Base-by-base conservation (phyloP, 2,329 filamentous ascomycete genomes). In the Alternaria panax region DNA sequence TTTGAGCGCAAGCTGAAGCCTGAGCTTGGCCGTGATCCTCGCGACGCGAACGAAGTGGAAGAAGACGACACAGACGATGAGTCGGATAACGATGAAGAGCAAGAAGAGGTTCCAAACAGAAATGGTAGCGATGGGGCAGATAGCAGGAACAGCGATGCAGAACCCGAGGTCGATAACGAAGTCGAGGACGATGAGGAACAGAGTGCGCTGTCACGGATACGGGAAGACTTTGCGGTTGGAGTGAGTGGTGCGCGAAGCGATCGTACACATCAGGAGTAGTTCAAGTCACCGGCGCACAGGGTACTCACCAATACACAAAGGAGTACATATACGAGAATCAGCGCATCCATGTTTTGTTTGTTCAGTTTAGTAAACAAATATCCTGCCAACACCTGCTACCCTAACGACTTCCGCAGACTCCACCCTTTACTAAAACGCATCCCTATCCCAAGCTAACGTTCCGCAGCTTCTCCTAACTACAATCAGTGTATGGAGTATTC, bases 1-100 rank as follows among this genome's bases (percentile, higher is more conserved):
- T 98, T 97, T 75, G 91, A 96, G 79, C 90, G 95, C 81, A 91
- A 87, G 75, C 85, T 87, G 63, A 84, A 82, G 27, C 83, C 83
- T 0, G 81, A 82, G 34, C 73, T 81, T 12, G 74, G 81, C 14
- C 72, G 51, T 48, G 67, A 59, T 51, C 67, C 58, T 53, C 53
- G 43, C 42, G 73, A 78, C 20, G 24, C 53, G 7, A 74, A 78
- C 20, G 72, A 74, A 14, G 70, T 74, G 16, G 73, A 75, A 2
- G 57, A 55, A 7, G 76, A 81, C 12, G 68, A 66, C 1, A 60
- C 60, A 0, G 65, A 63, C 12, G 71, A 73, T 20, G 67, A 68
- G 1, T 65, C 61, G 0, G 43, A 46, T 1, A 54, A 63, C 9
- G 56, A 51, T 8, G 62, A 62, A 4, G 55, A 59, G 7, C 14